Evolutionary conservation across 2,329 filamentous ascomycete genomes (phyloP).

Genomic region (Plenodomus biglobosus): DNA sequence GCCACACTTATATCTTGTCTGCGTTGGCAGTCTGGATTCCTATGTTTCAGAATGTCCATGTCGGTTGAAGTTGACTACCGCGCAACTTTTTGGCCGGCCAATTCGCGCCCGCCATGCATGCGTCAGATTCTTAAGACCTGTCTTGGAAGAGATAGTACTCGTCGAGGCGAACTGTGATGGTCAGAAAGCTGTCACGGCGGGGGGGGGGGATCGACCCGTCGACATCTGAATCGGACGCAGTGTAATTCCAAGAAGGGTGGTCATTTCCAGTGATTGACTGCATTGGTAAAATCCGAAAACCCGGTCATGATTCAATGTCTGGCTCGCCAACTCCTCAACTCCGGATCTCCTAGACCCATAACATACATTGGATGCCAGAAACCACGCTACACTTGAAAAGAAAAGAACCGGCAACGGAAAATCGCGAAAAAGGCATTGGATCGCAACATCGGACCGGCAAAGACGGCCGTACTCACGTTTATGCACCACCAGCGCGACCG

Average conservation of each 20-base stretch:
- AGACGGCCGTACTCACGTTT: constrained; percentile 11
- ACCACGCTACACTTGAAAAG: constrained; percentile 18
- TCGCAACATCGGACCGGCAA: background rate
- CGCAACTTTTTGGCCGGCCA: constrained; percentile 19
- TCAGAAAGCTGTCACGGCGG: background rate
- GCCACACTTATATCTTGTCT: constrained; percentile 5
- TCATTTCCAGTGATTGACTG: constrained; percentile 6
- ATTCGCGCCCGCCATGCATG: constrained; percentile 22
- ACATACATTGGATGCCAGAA: constrained; percentile 32
- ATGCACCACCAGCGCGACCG: constrained; percentile 45
- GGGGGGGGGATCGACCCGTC: background rate
- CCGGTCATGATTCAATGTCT: constrained; percentile 28
- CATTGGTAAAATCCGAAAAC: constrained; percentile 14
- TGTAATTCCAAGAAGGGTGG: background rate
- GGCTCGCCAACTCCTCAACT: constrained; percentile 31
- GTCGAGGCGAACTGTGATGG: constrained; percentile 6
- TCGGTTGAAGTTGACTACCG: constrained; percentile 24
- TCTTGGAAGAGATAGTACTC: constrained; percentile 13
- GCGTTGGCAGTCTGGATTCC: constrained; percentile 34
- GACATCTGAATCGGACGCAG: background rate
- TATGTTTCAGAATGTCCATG: constrained; percentile 33
- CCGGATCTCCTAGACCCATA: constrained; percentile 25
- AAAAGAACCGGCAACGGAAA: constrained; percentile 12
- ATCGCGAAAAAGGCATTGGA: background rate
- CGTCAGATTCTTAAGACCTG: constrained; percentile 24